Evolutionary conservation across 2,329 filamentous ascomycete species (phyloP), one percentile per base, ranked within the genome.

Genomic region (Peltaster fructicola): DNA sequence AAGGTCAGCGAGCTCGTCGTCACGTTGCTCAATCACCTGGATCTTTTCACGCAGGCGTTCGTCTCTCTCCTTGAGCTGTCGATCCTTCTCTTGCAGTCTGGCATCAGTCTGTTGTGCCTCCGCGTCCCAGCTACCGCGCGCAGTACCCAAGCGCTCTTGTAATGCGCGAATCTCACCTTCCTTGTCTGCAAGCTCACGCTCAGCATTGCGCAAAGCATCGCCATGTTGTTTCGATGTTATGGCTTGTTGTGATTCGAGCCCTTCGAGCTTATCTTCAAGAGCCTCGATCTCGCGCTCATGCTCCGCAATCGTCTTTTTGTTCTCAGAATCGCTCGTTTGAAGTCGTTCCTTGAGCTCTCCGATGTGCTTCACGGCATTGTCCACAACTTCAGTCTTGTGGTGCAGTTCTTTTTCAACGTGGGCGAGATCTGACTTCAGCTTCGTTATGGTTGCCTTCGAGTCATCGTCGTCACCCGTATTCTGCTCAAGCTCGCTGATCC

Each of bases 31-130:
- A 17, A 90, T 63, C 2, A 68, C 46, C 3, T 72, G 68, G 29
- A 85, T 74, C 44, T 81, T 85, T 33, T 80, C 73, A 20, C 77
- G 67, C 8, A 85, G 47, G 6, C 80, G 72, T 4, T 70, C 67
- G 48, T 90, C 76, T 5, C 85, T 56, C 39, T 90, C 78, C 17
- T 67, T 67, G 8, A 91, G 65, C 6, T 40, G 17, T n/a, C 30
- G 27, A 22, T 50, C 47, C 33, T 52, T 52, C 26, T 47, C 47
- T 22, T 47, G 43, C 24, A 52, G 24, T 8, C 46, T 43, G 9
- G 42, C 37, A 29, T 52, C 48, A 8, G 44, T 49, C 30, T 48
- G 37, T 22, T 48, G 45, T 4, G 45, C 42, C 26, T 52, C 48
- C 3, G 41, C 41, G 18, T 52, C 48, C 47, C 47, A 50, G 35